Conservation (phyloP, 768 basidiomycete species). For the Lactarius hatsudake region DNA sequence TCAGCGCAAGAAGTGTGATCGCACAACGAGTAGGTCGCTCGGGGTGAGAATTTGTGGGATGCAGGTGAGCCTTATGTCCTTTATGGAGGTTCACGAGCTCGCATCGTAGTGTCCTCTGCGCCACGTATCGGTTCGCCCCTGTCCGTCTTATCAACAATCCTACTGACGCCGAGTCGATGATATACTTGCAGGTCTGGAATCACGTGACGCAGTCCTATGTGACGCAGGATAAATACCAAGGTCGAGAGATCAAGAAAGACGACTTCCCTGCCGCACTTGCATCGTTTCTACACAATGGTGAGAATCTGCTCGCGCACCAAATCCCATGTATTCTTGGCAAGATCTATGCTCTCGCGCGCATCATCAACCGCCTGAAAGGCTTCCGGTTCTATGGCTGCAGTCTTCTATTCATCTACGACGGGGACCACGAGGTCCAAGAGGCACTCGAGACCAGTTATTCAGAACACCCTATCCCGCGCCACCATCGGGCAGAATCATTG, state of each 20-base stretch:
- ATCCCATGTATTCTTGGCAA: constrained; percentile 90
- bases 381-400: constrained; percentile 99
- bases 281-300: constrained; percentile 83
- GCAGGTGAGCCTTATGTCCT: constrained; percentile 67
- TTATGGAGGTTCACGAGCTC: constrained; percentile 5
- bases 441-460: constrained; percentile 56
- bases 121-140: not conserved
- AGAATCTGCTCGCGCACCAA: constrained; percentile 81
- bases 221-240: constrained; percentile 95
- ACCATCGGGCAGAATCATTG: constrained; percentile 75
- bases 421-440: constrained; percentile 85
- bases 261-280: constrained; percentile 82
- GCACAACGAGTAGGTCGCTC: constrained; percentile 86
- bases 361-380: constrained; percentile 86
- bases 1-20: constrained; percentile 96
- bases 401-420: constrained; percentile 95
- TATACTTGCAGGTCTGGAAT: constrained; percentile 80
- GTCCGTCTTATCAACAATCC: not conserved
- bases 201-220: constrained; percentile 75
- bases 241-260: constrained; percentile 81
- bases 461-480: constrained; percentile 63
- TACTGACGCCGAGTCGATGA: constrained; percentile 16
- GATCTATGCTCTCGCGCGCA: constrained; percentile 88
- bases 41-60: constrained; percentile 97
- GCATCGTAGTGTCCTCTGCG: constrained; percentile 10